A percentile compares a stretch with the other conserved stretches of the same genome.
Evolutionary conservation across 2,329 filamentous ascomycete species (phyloP).

Genomic region (Xenoacremonium recifei): DNA sequence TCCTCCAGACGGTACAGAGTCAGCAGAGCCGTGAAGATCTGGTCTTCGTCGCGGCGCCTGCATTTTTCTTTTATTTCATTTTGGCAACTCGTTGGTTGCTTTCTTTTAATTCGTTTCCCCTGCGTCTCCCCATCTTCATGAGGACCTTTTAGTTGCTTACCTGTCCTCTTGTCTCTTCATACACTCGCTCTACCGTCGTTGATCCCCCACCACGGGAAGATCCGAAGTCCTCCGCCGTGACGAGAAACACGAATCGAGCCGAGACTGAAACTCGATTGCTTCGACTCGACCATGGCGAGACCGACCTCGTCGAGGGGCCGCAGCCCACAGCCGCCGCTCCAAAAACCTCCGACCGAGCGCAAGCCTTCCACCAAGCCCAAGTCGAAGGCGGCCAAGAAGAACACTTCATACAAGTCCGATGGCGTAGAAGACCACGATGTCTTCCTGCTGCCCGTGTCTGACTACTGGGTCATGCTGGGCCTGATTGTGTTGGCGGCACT

Average conservation of each 20-base stretch:
- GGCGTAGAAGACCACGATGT: constrained; percentile 89
- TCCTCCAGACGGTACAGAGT: too few species aligned
- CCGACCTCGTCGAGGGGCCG: constrained; percentile 33
- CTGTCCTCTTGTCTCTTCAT: constrained; percentile 5
- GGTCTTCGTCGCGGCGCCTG: background rate
- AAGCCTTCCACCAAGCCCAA: constrained; percentile 10
- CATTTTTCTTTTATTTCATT: background rate
- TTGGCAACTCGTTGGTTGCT: background rate
- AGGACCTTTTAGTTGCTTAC: constrained; percentile 19
- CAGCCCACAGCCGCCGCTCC: constrained; percentile 33
- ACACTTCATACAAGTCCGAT: constrained; percentile 68
- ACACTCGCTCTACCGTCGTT: constrained; percentile 16
- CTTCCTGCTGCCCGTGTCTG: constrained; percentile 77
- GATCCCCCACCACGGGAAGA: background rate
- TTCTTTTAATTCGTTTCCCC: constrained; percentile 1
- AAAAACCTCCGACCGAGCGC: constrained; percentile 20
- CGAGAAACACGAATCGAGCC: constrained; percentile 10
- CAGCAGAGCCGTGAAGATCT: too few species aligned
- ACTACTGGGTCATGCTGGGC: constrained; percentile 74
- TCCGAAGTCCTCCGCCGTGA: constrained; percentile 7
- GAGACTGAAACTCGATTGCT: constrained; percentile 5
- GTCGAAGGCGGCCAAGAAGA: constrained; percentile 33
- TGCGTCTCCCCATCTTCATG: constrained; percentile 13
- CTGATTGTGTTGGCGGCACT: constrained; percentile 74
- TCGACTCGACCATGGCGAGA: constrained; percentile 30